Evolutionary conservation across 2,329 filamentous ascomycete species (phyloP), one percentile per base, ranked within the genome.

Genomic region (Aspergillus clavatus): DNA sequence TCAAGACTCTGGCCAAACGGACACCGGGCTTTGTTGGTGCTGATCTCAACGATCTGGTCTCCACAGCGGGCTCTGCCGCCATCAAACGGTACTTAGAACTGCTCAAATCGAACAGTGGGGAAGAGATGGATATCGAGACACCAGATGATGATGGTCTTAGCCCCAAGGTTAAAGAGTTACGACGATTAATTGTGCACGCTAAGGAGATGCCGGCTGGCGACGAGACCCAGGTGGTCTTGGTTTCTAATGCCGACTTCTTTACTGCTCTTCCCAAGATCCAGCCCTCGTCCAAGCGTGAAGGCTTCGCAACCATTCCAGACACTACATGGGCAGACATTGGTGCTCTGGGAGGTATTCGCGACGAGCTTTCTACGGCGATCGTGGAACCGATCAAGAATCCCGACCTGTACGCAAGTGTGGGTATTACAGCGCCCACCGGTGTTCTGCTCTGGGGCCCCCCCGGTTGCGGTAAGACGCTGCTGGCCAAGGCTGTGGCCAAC

Each of bases 371-470:
- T 56, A 83, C 84, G 60, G 88, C 89, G 36, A 94, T 98, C 58
- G 88, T 97, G 35, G 83, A 89, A 16, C 90, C 90, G 1, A 97
- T 98, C 69, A 83, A 84, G 54, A 74, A 86, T 43, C 93, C 93
- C 0, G 82, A 87, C 26, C 74, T 83, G 33, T 97, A 91, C 66
- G 78, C 79, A 23, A 75, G 77, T 7, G 82, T 93, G 5, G 90
- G 90, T 60, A 86, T 95, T 55, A 83, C 81, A 18, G 82, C 86
- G 0, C 86, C 89, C 0, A 86, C 88, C 0, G 93, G 93, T 12
- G 89, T 96, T 3, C 77, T 98, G 0, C 86, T 98, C 43, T 98
- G 91, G 89, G 93, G 93, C 0, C 93, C 93, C 1, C 93, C 93
- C 0, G 93, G 93, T 5, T 98, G 93, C 66, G 93, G 93, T 58